Conservation (phyloP, 2,329 filamentous ascomycete genomes). For the Coniochaeta pulveracea region DNA sequence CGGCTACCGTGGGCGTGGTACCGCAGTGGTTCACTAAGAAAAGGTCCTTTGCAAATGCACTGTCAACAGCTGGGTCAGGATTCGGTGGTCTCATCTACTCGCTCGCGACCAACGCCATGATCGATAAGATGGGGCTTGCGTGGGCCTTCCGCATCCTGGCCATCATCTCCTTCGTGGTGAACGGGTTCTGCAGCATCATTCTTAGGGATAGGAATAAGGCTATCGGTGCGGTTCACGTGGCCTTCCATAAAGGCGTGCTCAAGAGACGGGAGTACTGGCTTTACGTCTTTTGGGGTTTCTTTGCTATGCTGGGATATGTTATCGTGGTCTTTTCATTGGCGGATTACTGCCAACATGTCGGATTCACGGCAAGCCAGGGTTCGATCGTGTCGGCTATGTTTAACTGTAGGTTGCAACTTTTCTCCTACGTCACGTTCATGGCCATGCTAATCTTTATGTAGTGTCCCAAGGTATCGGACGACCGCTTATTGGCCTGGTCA, state of each 20-base stretch:
- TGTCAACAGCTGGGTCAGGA: constrained; percentile 58
- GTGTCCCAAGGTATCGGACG: constrained; percentile 56
- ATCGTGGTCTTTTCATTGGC: constrained; percentile 68
- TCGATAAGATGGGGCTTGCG: constrained; percentile 46
- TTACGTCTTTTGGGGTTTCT: constrained; percentile 55
- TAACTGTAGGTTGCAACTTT: constrained; percentile 47
- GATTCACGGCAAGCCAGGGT: constrained; percentile 55
- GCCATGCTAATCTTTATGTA: constrained; percentile 9
- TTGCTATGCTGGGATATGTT: constrained; percentile 63
- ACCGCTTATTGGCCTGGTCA: constrained; percentile 61
- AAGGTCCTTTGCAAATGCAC: constrained; percentile 58
- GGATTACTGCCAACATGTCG: constrained; percentile 59
- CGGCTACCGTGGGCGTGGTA: constrained; percentile 53
- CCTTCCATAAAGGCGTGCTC: constrained; percentile 56
- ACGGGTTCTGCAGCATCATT: constrained; percentile 49
- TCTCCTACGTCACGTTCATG: too few species aligned
- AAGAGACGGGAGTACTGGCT: constrained; percentile 50
- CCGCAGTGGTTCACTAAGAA: constrained; percentile 65
- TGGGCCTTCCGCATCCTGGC: constrained; percentile 60
- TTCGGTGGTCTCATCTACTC: constrained; percentile 64
- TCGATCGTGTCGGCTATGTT: constrained; percentile 62
- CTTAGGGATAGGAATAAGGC: constrained; percentile 62
- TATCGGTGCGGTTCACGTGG: constrained; percentile 53
- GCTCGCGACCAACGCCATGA: constrained; percentile 57
- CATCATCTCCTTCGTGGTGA: constrained; percentile 52